Base-by-base conservation (phyloP, 768 basidiomycete species). In the Tricholoma sp. region DNA sequence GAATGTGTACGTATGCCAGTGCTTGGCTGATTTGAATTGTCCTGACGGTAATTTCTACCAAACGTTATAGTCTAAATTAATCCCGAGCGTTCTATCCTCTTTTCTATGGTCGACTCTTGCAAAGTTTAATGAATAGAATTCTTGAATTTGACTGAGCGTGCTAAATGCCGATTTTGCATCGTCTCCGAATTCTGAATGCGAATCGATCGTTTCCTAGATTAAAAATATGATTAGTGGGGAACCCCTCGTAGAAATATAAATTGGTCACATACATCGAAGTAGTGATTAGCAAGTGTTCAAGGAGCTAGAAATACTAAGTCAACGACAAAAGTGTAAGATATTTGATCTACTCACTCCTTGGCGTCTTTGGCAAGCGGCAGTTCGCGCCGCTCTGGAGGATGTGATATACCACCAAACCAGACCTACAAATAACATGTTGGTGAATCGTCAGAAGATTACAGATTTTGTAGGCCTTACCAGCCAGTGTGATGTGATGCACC, bases 401-500 rank as follows among this genome's bases (percentile, higher is more conserved):
- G 63, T 92, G 89, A 68, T 88, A 94, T 13, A 91, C 91, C 51
- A 96, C 92, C 17, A 95, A 76, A 44, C 93, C 93, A 20, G 92
- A 91, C 89, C 87, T 89, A 52, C 7, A 34, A 49, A 53, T 9
- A n/a, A 20, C 9, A 8, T 32, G 9, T 48, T 20, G 17, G 47
- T 36, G n/a, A 29, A 7, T 41, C 49, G 29, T 17, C n/a, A 31
- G 28, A 29, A 29, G 9, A 2, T 17, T 13, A 20, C 31, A 39
- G 8, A n/a, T 11, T 33, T 32, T 9, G 18, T 17, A 2, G 1
- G 13, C 60, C 79, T 72, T 66, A 88, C 95, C 96, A 99, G 62
- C 97, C 97, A 59, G 95, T 98, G 71, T 99, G 97, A 73, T 99
- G 97, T 5, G 94, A 97, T 2, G 96, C 97, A 39, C 97, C 97